These are phyloP conservation scores for Pleurotus salmoneostramineus DNA, from an alignment of 768 basidiomycete species.

Conservation along the genomic window DNA sequence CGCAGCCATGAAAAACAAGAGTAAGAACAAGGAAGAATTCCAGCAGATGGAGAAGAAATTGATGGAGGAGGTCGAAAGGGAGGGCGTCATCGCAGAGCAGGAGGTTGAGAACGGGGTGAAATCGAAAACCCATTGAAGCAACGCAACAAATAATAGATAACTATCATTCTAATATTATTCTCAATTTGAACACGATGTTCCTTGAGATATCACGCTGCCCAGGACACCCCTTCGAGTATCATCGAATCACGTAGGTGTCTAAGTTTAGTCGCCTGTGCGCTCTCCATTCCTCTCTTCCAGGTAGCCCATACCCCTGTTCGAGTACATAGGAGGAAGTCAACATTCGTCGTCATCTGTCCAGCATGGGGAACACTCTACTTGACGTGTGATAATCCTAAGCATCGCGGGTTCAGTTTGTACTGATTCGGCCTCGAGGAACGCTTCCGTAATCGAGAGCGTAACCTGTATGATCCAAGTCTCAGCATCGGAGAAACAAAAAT, in stretches of 20 bases:
- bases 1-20: conserved; percentile 53
- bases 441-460: too few species aligned
- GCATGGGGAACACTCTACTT: not conserved
- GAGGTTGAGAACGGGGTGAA: conserved; percentile 29
- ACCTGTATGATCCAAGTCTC: too few species aligned
- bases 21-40: conserved; percentile 49
- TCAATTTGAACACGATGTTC: too few species aligned
- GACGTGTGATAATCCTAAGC: not conserved
- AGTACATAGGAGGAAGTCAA: not conserved
- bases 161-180: not conserved
- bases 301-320: not conserved
- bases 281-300: not conserved
- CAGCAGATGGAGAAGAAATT: conserved; percentile 56
- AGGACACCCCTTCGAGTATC: too few species aligned
- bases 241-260: too few species aligned
- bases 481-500: too few species aligned
- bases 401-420: not conserved
- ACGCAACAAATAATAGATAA: not conserved
- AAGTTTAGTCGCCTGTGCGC: too few species aligned
- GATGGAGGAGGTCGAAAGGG: conserved; percentile 67
- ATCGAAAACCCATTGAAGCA: not conserved
- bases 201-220: too few species aligned
- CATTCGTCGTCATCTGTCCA: not conserved
- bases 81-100: conserved; percentile 68
- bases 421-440: too few species aligned